These are phyloP conservation scores for Rhododendron henanense DNA, from an alignment of 148 eudicot species.

Conservation along the genomic window DNA sequence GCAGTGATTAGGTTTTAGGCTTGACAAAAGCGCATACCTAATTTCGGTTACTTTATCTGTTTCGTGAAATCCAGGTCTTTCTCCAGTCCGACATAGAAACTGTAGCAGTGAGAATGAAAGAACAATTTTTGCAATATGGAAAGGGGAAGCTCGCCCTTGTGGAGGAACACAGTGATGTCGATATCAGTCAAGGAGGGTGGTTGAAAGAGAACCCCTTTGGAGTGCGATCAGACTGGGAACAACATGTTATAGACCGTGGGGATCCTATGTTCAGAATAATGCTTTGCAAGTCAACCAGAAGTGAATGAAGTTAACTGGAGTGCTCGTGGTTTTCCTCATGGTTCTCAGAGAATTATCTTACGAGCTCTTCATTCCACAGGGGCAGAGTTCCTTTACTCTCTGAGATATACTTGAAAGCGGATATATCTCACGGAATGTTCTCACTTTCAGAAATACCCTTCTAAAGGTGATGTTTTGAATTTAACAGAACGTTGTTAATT, in stretches of 20 bases:
- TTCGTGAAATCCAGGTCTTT: slow-evolving; percentile 55
- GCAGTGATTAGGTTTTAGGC: neutral
- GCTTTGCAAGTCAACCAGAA: slow-evolving; percentile 33
- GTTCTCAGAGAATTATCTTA: neutral
- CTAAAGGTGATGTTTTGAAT: neutral
- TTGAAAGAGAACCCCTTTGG: slow-evolving; percentile 79
- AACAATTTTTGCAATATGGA: slow-evolving; percentile 54
- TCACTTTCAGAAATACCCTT: neutral
- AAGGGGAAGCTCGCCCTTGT: slow-evolving; percentile 51
- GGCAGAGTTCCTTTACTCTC: neutral
- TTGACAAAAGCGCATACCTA: neutral
- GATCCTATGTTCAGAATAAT: slow-evolving; percentile 76
- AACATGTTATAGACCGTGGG: slow-evolving; percentile 67
- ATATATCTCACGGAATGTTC: neutral
- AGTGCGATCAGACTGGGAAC: slow-evolving; percentile 83
- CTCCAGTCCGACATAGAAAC: slow-evolving; percentile 84
- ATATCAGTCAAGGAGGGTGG: slow-evolving; percentile 39
- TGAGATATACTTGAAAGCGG: neutral
- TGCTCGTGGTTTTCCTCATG: neutral
- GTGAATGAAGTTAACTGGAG: slow-evolving; percentile 9
- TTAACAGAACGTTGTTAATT: neutral
- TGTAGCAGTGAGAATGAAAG: slow-evolving; percentile 72
- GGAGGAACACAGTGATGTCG: slow-evolving; percentile 13
- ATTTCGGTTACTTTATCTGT: neutral
- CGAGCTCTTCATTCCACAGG: neutral